Evolutionary conservation across 371 early-diverging fungal species (phyloP).

Genomic region (Apophysomyces sp.): DNA sequence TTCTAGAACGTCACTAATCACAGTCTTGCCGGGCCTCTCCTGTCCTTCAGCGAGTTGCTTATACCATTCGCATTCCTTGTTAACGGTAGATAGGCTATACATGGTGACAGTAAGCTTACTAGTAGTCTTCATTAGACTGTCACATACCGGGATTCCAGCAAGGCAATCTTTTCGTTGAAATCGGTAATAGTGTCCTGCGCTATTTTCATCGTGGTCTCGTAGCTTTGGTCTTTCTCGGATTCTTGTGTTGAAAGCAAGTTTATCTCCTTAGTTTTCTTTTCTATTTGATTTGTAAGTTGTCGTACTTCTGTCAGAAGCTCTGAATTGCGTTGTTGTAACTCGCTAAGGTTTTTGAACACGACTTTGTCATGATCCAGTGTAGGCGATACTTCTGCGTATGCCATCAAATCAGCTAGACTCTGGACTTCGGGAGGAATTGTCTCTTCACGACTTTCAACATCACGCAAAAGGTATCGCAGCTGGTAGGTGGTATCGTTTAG

Average conservation of each 20-base stretch:
- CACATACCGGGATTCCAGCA: not conserved
- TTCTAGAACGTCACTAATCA: not conserved
- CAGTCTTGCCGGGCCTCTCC: not conserved
- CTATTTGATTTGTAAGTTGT: slow-evolving; percentile 3
- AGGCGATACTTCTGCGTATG: slow-evolving; percentile 4
- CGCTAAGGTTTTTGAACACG: slow-evolving; percentile 20
- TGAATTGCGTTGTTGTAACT: slow-evolving; percentile 20
- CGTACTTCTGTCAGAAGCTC: slow-evolving; percentile 10
- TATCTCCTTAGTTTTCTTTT: slow-evolving; percentile 1
- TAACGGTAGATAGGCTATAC: not conserved
- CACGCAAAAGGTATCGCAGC: slow-evolving; percentile 21
- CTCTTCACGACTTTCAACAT: slow-evolving; percentile 12
- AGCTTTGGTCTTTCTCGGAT: not conserved
- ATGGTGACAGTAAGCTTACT: not conserved
- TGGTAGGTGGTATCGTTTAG: slow-evolving; percentile 22
- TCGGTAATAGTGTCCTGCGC: not conserved
- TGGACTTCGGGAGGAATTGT: slow-evolving; percentile 11
- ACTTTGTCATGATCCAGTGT: slow-evolving; percentile 12
- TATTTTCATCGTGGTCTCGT: not conserved
- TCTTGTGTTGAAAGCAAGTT: not conserved
- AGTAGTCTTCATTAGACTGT: not conserved
- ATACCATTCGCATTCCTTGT: not conserved
- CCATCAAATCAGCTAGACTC: slow-evolving; percentile 6
- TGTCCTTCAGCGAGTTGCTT: not conserved
- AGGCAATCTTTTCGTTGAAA: not conserved